phyloP scores from a whole-genome alignment of 2,329 filamentous ascomycete genomes.

The Apiospora arundinis region DNA sequence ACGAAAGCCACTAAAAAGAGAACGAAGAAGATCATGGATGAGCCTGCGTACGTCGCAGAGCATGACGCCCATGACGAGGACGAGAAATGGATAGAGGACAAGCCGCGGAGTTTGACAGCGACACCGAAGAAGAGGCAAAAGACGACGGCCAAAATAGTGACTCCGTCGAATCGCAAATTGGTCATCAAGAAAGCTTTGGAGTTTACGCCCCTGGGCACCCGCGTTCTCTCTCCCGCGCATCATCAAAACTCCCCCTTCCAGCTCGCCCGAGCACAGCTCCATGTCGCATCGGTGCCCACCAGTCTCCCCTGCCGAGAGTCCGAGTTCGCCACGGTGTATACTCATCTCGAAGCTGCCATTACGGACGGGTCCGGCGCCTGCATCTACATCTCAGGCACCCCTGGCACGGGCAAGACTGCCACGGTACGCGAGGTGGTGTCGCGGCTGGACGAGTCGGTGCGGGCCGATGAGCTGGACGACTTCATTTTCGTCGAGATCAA shows the following conservation, averaged over 20 bases:
- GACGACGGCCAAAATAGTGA: constrained; percentile 47
- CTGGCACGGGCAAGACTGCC: constrained; percentile 95
- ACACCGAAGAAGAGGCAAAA: constrained; percentile 66
- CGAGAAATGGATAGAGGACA: constrained; percentile 44
- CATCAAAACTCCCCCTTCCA: constrained; percentile 88
- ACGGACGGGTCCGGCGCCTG: constrained; percentile 92
- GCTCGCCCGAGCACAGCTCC: constrained; percentile 83
- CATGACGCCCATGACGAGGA: constrained; percentile 37
- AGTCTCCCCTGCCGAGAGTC: constrained; percentile 89
- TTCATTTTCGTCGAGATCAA: constrained; percentile 99
- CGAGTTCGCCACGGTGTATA: constrained; percentile 92
- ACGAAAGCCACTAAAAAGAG: constrained; percentile 74
- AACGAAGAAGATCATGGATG: constrained; percentile 25
- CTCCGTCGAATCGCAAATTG: constrained; percentile 57
- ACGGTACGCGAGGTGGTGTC: constrained; percentile 95
- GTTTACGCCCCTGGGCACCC: constrained; percentile 93
- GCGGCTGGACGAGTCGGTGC: constrained; percentile 85
- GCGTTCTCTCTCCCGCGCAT: constrained; percentile 77
- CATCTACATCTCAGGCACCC: constrained; percentile 99
- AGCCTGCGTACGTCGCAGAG: constrained; percentile 32
- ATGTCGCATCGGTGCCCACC: constrained; percentile 90
- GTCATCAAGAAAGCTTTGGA: constrained; percentile 87
- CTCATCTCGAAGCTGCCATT: constrained; percentile 92
- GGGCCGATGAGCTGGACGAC: constrained; percentile 90
- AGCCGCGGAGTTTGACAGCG: constrained; percentile 35